Evolutionary conservation across 2,329 filamentous ascomycete genomes (phyloP).

Genomic region (Aspergillus alliaceus): DNA sequence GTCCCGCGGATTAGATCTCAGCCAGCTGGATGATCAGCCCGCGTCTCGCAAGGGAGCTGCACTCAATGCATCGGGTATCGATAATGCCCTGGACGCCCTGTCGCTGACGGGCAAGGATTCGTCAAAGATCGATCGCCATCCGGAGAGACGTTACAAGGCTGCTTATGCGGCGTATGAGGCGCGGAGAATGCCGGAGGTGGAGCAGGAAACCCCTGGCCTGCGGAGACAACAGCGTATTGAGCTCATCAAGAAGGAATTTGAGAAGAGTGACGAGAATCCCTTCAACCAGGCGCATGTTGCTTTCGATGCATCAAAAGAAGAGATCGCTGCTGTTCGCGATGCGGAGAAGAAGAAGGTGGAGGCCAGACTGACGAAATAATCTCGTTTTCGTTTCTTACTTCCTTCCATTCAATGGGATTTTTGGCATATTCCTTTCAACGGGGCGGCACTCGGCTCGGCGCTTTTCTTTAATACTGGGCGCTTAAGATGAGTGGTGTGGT

Average conservation of each 20-base stretch:
- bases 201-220: slow-evolving; percentile 76
- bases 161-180: slow-evolving; percentile 83
- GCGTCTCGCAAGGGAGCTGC: slow-evolving; percentile 53
- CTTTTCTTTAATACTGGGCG: background rate
- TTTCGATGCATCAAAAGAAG: slow-evolving; percentile 78
- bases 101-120: slow-evolving; percentile 61
- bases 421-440: slow-evolving; percentile 1
- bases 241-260: slow-evolving; percentile 85
- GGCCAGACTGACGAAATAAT: slow-evolving; percentile 54
- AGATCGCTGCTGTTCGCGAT: slow-evolving; percentile 65
- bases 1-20: slow-evolving; percentile 69
- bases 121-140: slow-evolving; percentile 80
- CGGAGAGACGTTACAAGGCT: slow-evolving; percentile 82
- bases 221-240: slow-evolving; percentile 82
- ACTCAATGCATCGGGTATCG: slow-evolving; percentile 83
- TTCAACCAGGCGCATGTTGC: slow-evolving; percentile 79
- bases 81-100: slow-evolving; percentile 88
- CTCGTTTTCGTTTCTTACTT: background rate
- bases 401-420: background rate
- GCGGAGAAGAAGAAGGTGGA: slow-evolving; percentile 75
- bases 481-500: background rate
- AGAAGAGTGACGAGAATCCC: slow-evolving; percentile 91
- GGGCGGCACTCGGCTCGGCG: background rate
- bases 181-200: slow-evolving; percentile 78
- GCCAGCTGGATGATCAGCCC: slow-evolving; percentile 66